Conservation (phyloP, 2,329 filamentous ascomycete genomes). For the Trichoderma polysporum region DNA sequence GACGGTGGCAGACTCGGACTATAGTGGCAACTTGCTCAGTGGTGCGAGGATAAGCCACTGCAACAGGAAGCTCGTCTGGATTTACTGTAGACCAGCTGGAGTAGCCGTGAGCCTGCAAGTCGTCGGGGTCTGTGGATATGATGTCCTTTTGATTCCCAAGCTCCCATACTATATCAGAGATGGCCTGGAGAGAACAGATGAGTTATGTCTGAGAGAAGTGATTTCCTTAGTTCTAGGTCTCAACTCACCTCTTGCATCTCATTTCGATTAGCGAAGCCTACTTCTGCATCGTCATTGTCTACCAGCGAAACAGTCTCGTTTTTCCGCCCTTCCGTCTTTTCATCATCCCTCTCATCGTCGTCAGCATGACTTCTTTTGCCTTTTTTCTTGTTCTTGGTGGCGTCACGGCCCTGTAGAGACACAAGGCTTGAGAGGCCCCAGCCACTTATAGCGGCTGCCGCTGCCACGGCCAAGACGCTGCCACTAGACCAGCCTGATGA, state of each 20-base stretch:
- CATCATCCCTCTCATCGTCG: background rate
- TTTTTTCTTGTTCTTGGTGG: background rate
- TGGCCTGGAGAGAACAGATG: conserved; percentile 42
- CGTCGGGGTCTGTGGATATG: conserved; percentile 62
- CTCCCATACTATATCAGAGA: conserved; percentile 54
- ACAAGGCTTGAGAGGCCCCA: conserved; percentile 41
- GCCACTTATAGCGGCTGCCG: conserved; percentile 40
- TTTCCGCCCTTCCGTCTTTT: background rate
- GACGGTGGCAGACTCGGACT: conserved; percentile 70
- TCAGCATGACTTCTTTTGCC: background rate
- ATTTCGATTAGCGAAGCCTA: conserved; percentile 42
- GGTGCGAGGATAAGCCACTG: conserved; percentile 62
- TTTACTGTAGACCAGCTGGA: conserved; percentile 66
- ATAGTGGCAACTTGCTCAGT: conserved; percentile 61
- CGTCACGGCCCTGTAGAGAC: conserved; percentile 10
- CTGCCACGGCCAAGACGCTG: conserved; percentile 40
- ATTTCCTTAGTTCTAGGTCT: background rate
- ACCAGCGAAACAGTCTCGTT: conserved; percentile 13
- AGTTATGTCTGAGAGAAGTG: conserved; percentile 16
- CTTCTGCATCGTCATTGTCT: conserved; percentile 24
- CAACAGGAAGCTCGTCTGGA: conserved; percentile 59
- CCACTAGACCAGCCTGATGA: conserved; percentile 31
- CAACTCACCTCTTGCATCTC: conserved; percentile 43
- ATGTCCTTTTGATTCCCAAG: conserved; percentile 50
- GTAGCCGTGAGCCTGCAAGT: conserved; percentile 62